Conservation (phyloP, 2,329 filamentous ascomycete species). For the Penicillium sp. region DNA sequence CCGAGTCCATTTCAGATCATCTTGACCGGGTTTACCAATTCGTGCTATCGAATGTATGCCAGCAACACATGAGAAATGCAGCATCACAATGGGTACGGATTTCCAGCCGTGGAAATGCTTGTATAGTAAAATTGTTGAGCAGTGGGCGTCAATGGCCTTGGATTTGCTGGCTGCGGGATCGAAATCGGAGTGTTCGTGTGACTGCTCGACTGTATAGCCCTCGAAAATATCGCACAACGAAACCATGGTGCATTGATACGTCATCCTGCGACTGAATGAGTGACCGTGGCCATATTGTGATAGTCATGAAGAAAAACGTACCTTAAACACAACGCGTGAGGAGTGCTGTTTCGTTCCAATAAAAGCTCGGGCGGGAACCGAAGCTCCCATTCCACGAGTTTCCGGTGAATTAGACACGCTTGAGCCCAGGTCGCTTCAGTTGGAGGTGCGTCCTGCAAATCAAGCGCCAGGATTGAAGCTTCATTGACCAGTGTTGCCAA, state of each 20-base stretch:
- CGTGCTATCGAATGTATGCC: conserved; percentile 16
- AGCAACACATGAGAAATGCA: conserved; percentile 21
- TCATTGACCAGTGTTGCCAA: neutral
- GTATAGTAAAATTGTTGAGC: conserved; percentile 17
- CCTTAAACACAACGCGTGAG: neutral
- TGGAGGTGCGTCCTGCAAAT: neutral
- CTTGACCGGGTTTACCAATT: conserved; percentile 3
- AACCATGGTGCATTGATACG: neutral
- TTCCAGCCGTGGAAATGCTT: conserved; percentile 19
- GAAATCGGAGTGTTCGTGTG: neutral
- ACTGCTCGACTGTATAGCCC: neutral
- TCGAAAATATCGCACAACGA: neutral
- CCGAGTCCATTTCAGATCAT: conserved; percentile 16
- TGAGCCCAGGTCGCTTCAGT: neutral
- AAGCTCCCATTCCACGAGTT: neutral
- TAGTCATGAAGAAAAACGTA: neutral
- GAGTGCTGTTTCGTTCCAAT: neutral
- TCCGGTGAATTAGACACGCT: neutral
- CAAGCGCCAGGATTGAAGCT: neutral
- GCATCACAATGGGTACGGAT: conserved; percentile 21
- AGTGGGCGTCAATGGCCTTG: conserved; percentile 12
- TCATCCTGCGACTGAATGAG: neutral
- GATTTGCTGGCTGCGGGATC: neutral
- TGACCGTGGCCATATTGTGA: too few species aligned
- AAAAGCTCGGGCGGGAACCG: neutral